Evolutionary conservation across 805 yeast species (phyloP), one percentile per base, ranked within the genome.

Genomic region (Suhomyces faveliae): DNA sequence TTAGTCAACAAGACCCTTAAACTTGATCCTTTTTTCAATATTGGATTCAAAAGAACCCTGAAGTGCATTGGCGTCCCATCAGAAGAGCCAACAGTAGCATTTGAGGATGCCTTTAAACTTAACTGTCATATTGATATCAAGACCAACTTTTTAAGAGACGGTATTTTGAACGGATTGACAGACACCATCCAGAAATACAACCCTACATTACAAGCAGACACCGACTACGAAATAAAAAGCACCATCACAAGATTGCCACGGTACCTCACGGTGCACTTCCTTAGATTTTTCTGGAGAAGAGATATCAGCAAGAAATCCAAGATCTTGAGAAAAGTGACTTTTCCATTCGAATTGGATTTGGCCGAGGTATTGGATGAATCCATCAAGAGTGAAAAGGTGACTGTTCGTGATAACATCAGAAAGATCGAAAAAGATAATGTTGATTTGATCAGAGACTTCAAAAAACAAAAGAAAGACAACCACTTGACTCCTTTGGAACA

Each of bases 271-370:
- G 89, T 94, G 37, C 96, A 94, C 64, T 94, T 87, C 68, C 94
- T 94, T 52, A 80, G 99, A 62, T 94, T 94, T 64, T 94, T 83
- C 67, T 94, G 99, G 99, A 88, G 92, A 64, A 81, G 92, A 62
- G 96, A 92, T 49, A 87, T 95, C 3, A 81, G 81, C 54, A 87
- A 86, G 68, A 94, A 94, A 72, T 87, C 96, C 15, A 94, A 94
- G 70, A 94, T 94, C 63, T 76, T 94, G 64, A 84, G 99, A 64
- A 89, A 86, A 70, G 99, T 94, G 21, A 87, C 85, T 53, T 94
- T 94, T 71, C 99, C 99, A 37, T 87, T 90, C 69, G 94, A 88
- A 66, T 73, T 92, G 49, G 99, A 94, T 64, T 75, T 89, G 35
- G 79, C 91, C 13, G 97, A 91, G 62, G 72, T 91, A 71, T 76